Evolutionary conservation across 805 yeast genomes (phyloP).

Genomic region (Myxozyma neotropica): DNA sequence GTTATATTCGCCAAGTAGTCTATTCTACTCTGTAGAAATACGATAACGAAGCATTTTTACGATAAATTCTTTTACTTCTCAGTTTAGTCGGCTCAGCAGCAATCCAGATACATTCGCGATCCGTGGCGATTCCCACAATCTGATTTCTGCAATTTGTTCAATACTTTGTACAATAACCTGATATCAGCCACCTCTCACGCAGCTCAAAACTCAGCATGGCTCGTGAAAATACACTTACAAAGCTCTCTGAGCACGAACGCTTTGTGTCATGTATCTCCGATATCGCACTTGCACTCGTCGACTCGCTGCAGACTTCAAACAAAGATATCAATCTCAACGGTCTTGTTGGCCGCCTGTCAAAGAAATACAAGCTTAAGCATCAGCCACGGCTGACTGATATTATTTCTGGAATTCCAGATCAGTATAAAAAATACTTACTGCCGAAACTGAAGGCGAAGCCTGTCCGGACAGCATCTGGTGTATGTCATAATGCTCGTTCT

Average conservation of each 20-base stretch:
- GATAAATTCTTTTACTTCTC: too few species aligned
- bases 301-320: conserved; percentile 45
- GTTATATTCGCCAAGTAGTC: too few species aligned
- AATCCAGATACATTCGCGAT: too few species aligned
- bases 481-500: neutral
- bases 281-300: conserved; percentile 33
- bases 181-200: too few species aligned
- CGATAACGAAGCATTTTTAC: too few species aligned
- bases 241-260: conserved; percentile 71
- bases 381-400: conserved; percentile 96
- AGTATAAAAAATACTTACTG: conserved; percentile 82
- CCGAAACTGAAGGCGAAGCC: conserved; percentile 98
- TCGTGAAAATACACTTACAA: conserved; percentile 7
- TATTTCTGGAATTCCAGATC: conserved; percentile 93
- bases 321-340: conserved; percentile 90
- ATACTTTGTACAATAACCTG: neutral
- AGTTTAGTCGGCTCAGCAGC: too few species aligned
- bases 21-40: too few species aligned
- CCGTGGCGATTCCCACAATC: too few species aligned
- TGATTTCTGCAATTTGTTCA: too few species aligned
- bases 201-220: neutral
- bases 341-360: conserved; percentile 77
- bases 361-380: conserved; percentile 84
- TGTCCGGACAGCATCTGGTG: conserved; percentile 94
- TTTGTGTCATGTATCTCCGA: conserved; percentile 67